Percentiles rank a stretch among this genome's conserved stretches.
These are phyloP conservation scores for Myrica gale DNA, from an alignment of 306 rosid genomes.

Conservation along the genomic window DNA sequence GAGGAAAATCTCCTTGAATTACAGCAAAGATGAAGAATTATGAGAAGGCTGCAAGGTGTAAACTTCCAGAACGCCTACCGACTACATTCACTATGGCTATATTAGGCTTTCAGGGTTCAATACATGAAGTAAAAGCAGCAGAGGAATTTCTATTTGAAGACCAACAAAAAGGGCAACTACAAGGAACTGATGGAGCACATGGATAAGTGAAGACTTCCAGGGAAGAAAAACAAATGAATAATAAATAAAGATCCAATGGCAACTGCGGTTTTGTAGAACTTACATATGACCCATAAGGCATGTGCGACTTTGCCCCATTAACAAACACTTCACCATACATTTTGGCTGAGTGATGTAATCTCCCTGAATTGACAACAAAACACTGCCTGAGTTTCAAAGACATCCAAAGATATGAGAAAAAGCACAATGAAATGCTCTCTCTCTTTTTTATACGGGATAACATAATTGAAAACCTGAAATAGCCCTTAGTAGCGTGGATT, in stretches of 20 bases:
- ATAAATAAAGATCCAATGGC: constrained; percentile 19
- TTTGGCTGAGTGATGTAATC: constrained; percentile 75
- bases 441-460: constrained; percentile 14
- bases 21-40: not conserved
- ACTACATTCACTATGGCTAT: not conserved
- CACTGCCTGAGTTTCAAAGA: constrained; percentile 28
- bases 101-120: not conserved
- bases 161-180: not conserved
- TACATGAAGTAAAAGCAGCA: not conserved
- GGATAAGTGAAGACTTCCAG: not conserved
- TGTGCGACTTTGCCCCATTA: constrained; percentile 62
- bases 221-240: not conserved
- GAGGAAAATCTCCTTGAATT: not conserved
- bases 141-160: not conserved
- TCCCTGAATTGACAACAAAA: constrained; percentile 53
- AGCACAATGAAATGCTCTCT: constrained; percentile 19
- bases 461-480: constrained; percentile 66
- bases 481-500: constrained; percentile 83
- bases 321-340: constrained; percentile 89
- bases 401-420: constrained; percentile 16
- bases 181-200: constrained; percentile 1
- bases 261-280: constrained; percentile 35
- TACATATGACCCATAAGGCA: constrained; percentile 93
- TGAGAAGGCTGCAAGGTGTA: not conserved
- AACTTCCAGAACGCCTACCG: not conserved